Evolutionary conservation across 352 stramenopile genomes (phyloP).

Genomic region (Phytopythium kandeliae): DNA sequence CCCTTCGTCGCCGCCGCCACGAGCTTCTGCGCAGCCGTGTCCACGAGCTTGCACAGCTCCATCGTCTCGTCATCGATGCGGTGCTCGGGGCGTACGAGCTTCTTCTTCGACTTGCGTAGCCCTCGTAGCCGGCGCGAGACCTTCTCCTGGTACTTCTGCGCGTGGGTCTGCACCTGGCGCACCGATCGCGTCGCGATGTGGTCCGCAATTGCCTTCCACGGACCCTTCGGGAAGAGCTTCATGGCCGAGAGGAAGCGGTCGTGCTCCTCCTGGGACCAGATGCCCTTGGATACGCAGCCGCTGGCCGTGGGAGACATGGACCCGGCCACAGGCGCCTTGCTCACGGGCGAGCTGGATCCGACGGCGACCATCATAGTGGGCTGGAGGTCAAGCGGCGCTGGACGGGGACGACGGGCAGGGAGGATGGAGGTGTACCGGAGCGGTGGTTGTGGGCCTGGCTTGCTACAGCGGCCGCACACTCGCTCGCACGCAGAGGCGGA

Average conservation of each 20-base stretch:
- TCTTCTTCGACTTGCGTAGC: conserved; percentile 68
- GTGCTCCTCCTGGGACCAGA: conserved; percentile 66
- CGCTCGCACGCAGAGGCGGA: neutral
- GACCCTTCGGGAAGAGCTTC: conserved; percentile 60
- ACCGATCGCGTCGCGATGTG: conserved; percentile 65
- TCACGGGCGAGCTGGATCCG: conserved; percentile 18
- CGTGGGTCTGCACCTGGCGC: conserved; percentile 68
- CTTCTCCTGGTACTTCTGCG: conserved; percentile 81
- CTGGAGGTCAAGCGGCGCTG: too few species aligned
- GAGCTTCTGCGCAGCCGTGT: conserved; percentile 40
- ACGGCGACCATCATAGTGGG: conserved; percentile 18
- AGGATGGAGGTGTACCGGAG: neutral
- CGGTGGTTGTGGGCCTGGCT: neutral
- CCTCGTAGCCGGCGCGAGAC: conserved; percentile 54
- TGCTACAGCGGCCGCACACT: neutral
- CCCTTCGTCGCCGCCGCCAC: conserved; percentile 21
- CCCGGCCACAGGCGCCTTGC: conserved; percentile 12
- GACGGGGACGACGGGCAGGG: neutral
- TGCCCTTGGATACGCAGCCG: conserved; percentile 24
- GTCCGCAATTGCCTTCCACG: conserved; percentile 69
- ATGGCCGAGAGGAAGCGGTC: conserved; percentile 67
- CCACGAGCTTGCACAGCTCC: conserved; percentile 50
- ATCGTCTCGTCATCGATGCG: conserved; percentile 58
- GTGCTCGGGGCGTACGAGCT: conserved; percentile 49
- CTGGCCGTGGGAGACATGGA: conserved; percentile 20